These are phyloP conservation scores for Jamesozyma jinghongensis DNA, from an alignment of 805 yeast species.

Conservation along the genomic window DNA sequence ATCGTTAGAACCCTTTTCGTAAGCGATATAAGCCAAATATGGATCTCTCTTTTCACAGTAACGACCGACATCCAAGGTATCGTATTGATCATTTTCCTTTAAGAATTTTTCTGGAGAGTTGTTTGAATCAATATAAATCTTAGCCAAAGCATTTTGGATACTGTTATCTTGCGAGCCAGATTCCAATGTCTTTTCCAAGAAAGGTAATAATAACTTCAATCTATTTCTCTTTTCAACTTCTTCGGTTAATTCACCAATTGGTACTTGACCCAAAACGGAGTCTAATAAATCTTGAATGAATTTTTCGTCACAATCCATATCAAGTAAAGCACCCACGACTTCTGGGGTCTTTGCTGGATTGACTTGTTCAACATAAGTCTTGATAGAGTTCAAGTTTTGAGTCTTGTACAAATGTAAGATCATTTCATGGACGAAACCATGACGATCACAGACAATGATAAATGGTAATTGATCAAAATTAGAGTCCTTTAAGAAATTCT, in stretches of 20 bases:
- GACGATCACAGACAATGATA: constrained; percentile 93
- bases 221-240: constrained; percentile 97
- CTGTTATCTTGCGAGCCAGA: constrained; percentile 85
- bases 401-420: constrained; percentile 89
- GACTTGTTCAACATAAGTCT: constrained; percentile 95
- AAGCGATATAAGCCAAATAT: constrained; percentile 92
- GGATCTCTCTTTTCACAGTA: constrained; percentile 99
- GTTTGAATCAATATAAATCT: constrained; percentile 95
- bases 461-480: constrained; percentile 91
- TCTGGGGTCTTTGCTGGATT: constrained; percentile 94
- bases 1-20: constrained; percentile 91
- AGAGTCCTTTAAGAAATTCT: constrained; percentile 92
- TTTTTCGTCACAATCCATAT: constrained; percentile 92
- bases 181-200: constrained; percentile 78
- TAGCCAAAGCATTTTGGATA: constrained; percentile 89
- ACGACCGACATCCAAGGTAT: constrained; percentile 91
- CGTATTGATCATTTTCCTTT: constrained; percentile 81
- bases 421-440: constrained; percentile 84
- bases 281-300: constrained; percentile 72
- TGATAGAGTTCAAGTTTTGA: constrained; percentile 92
- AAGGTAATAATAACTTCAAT: constrained; percentile 83
- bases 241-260: constrained; percentile 75
- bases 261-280: constrained; percentile 90
- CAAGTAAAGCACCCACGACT: constrained; percentile 91
- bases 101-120: constrained; percentile 95